phyloP scores from a whole-genome alignment of 257 asterid species.

The Nicotiana tabacum region DNA sequence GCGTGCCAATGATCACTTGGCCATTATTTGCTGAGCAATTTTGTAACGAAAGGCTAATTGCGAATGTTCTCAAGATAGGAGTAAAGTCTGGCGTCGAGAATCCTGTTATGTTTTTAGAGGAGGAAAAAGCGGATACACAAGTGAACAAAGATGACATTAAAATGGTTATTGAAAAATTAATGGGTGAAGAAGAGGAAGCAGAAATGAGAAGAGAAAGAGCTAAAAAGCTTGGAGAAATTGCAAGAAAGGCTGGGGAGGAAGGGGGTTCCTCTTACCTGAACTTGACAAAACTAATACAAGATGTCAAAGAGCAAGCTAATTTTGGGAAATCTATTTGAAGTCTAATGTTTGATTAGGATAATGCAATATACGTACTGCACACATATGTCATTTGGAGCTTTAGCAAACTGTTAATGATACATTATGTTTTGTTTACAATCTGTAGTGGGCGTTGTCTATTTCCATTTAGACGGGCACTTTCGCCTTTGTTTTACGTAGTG shows the following conservation, averaged over 20 bases:
- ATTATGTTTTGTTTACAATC: neutral
- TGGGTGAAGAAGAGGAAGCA: constrained; percentile 40
- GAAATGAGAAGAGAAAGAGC: constrained; percentile 34
- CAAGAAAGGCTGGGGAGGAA: constrained; percentile 30
- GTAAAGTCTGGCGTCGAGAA: constrained; percentile 38
- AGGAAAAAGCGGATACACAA: constrained; percentile 27
- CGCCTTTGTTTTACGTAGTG: too few species aligned
- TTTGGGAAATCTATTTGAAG: neutral
- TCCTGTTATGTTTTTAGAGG: constrained; percentile 30
- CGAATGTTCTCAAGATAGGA: constrained; percentile 39
- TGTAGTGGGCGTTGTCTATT: too few species aligned
- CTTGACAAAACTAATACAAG: constrained; percentile 28
- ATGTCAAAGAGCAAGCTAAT: constrained; percentile 17
- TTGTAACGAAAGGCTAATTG: constrained; percentile 46
- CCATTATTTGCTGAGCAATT: constrained; percentile 58
- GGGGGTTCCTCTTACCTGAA: constrained; percentile 33
- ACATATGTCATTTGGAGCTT: neutral
- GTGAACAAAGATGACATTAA: constrained; percentile 23
- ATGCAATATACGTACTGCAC: neutral
- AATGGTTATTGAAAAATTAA: constrained; percentile 15
- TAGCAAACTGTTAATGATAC: too few species aligned
- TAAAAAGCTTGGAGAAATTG: constrained; percentile 28
- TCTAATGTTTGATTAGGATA: neutral
- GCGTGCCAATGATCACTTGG: constrained; percentile 57
- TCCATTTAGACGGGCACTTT: too few species aligned